Evolutionary conservation across 768 basidiomycete species (phyloP), one percentile per base, ranked within the genome.

Genomic region (Tricholomella constricta): DNA sequence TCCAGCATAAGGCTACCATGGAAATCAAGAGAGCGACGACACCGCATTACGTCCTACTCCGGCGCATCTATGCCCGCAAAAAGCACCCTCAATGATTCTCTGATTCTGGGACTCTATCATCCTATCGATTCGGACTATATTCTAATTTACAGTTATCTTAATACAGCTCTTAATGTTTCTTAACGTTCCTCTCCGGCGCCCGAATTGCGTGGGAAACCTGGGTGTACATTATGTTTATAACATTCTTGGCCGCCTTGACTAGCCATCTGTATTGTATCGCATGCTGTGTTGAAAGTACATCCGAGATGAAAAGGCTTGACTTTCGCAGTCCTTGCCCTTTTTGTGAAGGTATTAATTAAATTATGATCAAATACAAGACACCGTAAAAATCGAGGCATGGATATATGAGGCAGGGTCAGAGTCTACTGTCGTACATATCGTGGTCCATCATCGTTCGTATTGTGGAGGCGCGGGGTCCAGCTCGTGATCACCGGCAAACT

Each of bases 21-120:
- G 89, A 91, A 60, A 62, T 89, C 35, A 65, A 69, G 12, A 77
- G 79, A 14, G 76, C 78, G 4, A 59, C 68, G 15, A 69, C 69
- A 9, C 75, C 76, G 3, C 69, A 80, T 49, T 86, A 78, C 57
- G 78, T 85, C 50, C 76, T 77, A 52, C 58, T 88, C 45, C 80
- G 85, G 65, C 79, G 78, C 58, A 79, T 88, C 11, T 83, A 84
- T 59, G 87, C 84, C 42, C 76, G 79, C 45, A 81, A 79, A 67
- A 78, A 65, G 56, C 52, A 20, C 11, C 35, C 12, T n/a, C 53
- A 15, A 46, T 38, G 3, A 37, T 19, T 29, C 19, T 23, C 47
- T 11, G 14, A 12, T 20, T 29, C 31, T 40, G 14, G 6, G 15
- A 10, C 7, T 40, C 38, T 19, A 23, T 17, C 29, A 48, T 29